These are phyloP conservation scores for Aspergillus novofumigatus DNA, from an alignment of 2,329 filamentous ascomycete genomes.

Conservation along the genomic window DNA sequence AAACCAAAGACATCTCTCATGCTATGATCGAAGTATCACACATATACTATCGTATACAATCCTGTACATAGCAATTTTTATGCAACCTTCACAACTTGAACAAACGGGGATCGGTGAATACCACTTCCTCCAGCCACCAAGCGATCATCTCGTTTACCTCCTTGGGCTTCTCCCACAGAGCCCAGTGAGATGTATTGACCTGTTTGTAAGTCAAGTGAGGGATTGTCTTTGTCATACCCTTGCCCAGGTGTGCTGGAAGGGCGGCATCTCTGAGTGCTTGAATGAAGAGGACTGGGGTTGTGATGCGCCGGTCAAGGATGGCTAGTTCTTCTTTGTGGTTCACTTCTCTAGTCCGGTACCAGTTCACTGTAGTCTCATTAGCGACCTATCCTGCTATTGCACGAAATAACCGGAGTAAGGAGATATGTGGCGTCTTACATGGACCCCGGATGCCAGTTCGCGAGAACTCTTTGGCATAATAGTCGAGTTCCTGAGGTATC, in stretches of 20 bases:
- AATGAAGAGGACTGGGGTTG: constrained; percentile 69
- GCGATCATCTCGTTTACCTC: constrained; percentile 67
- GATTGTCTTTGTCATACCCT: constrained; percentile 66
- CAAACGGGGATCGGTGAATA: constrained; percentile 33
- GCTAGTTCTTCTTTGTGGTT: constrained; percentile 72
- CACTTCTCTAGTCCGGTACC: constrained; percentile 71
- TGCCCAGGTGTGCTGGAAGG: constrained; percentile 66
- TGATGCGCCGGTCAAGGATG: constrained; percentile 42
- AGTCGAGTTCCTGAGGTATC: constrained; percentile 58
- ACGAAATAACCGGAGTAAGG: too few relatives aligned
- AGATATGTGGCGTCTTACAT: too few relatives aligned
- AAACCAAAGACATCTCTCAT: neutral
- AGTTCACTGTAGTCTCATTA: constrained; percentile 56
- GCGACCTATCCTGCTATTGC: constrained; percentile 3
- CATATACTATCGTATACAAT: neutral
- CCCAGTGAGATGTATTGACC: constrained; percentile 77
- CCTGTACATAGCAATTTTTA: neutral
- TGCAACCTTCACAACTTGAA: constrained; percentile 6
- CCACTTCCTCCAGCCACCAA: constrained; percentile 62
- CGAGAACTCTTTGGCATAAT: constrained; percentile 70
- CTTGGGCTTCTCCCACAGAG: constrained; percentile 66
- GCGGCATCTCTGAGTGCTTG: constrained; percentile 67
- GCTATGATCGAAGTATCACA: neutral
- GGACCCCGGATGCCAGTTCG: constrained; percentile 72
- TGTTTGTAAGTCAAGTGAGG: constrained; percentile 61